These are phyloP conservation scores for Alternaria sp. DNA, from an alignment of 2,329 filamentous ascomycete species.

Conservation along the genomic window DNA sequence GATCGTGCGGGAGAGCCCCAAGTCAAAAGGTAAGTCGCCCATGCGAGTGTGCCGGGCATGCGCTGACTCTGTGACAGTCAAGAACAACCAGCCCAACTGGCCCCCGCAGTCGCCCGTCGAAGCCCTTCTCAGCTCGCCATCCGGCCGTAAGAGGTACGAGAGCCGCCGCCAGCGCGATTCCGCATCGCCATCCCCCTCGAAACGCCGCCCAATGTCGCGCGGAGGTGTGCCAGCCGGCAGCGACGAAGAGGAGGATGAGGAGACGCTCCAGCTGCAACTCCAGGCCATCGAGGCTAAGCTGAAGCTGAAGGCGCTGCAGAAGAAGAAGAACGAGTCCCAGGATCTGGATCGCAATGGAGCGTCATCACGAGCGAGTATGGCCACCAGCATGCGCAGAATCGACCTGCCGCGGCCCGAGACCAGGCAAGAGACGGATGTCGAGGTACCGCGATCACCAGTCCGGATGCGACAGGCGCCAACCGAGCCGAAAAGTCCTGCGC, in stretches of 20 bases:
- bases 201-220: conserved; percentile 39
- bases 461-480: conserved; percentile 56
- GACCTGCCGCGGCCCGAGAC: conserved; percentile 32
- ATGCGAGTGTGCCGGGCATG: neutral
- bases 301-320: conserved; percentile 84
- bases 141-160: conserved; percentile 77
- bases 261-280: conserved; percentile 83
- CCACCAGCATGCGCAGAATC: conserved; percentile 24
- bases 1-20: conserved; percentile 57
- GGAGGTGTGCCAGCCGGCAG: conserved; percentile 14
- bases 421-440: conserved; percentile 54
- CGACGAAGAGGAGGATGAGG: conserved; percentile 70
- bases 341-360: conserved; percentile 28
- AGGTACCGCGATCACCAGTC: conserved; percentile 78
- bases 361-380: conserved; percentile 37
- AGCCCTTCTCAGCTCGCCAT: conserved; percentile 72
- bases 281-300: conserved; percentile 88
- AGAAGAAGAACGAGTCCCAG: conserved; percentile 45
- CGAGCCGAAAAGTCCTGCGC: conserved; percentile 75
- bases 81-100: conserved; percentile 57
- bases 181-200: conserved; percentile 65
- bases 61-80: conserved; percentile 40
- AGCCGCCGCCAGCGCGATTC: conserved; percentile 66
- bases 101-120: conserved; percentile 68
- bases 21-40: conserved; percentile 45